Percentiles rank a stretch among this genome's conserved stretches.
These are phyloP conservation scores for Rhizopogon vulgaris DNA, from an alignment of 768 basidiomycete genomes.

Conservation along the genomic window DNA sequence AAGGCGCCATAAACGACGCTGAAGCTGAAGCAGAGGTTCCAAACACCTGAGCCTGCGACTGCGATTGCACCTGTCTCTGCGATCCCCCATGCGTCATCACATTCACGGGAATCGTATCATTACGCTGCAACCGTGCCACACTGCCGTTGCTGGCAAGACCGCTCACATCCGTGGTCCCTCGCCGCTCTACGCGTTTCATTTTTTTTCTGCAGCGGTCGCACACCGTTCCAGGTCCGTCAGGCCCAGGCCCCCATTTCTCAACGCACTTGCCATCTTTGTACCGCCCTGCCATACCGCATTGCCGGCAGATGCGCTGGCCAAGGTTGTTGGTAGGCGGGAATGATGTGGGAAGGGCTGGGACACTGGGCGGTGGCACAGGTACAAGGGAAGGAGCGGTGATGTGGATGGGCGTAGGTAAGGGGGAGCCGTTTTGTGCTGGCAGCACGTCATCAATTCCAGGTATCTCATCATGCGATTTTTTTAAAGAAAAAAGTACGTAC, in stretches of 20 bases:
- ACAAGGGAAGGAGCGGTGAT: background rate
- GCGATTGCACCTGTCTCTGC: slow-evolving; percentile 15
- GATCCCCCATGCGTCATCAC: slow-evolving; percentile 19
- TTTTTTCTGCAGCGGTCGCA: slow-evolving; percentile 85
- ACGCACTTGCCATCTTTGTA: slow-evolving; percentile 86
- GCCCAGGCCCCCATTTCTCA: slow-evolving; percentile 85
- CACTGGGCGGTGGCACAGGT: background rate
- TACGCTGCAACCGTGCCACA: slow-evolving; percentile 18
- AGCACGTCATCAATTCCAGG: background rate
- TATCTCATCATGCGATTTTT: background rate
- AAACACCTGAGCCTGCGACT: slow-evolving; percentile 17
- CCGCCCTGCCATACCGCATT: slow-evolving; percentile 65
- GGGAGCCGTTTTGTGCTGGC: slow-evolving; percentile 1
- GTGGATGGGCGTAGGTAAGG: slow-evolving; percentile 5
- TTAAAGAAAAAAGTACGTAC: slow-evolving; percentile 12
- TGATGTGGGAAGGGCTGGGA: slow-evolving; percentile 9
- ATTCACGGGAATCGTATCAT: slow-evolving; percentile 28
- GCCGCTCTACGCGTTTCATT: slow-evolving; percentile 77
- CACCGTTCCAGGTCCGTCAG: slow-evolving; percentile 77
- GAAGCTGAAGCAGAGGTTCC: slow-evolving; percentile 10
- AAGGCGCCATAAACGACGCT: background rate
- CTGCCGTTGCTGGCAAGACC: slow-evolving; percentile 10
- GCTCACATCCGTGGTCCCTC: slow-evolving; percentile 41
- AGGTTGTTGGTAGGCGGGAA: slow-evolving; percentile 40
- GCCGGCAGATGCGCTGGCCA: slow-evolving; percentile 72